Evolutionary conservation across 192 early-diverging fungal genomes (phyloP), one percentile per base, ranked within the genome.

Genomic region (Coemansia reversa): DNA sequence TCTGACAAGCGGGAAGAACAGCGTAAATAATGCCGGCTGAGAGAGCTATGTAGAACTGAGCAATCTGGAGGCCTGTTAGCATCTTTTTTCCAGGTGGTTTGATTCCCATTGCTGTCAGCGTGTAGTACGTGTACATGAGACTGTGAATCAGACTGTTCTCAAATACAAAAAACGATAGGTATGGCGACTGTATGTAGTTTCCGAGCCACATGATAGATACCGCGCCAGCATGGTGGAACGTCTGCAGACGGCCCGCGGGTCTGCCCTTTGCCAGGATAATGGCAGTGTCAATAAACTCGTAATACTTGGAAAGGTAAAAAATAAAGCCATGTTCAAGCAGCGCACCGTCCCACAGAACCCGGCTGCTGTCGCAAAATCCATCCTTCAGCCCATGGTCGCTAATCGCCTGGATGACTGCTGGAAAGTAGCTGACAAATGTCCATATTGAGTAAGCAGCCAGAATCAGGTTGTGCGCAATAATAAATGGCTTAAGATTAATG

Each of bases 261-360:
- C 78, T 71, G 50, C 91, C 91, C 78, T 94, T 93, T 49, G 88
- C 49, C 32, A 94, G 81, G 51, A 94, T 90, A 69, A 94, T 93
- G 47, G 86, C 84, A 27, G 93, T 94, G 71, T 94, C 93, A 55
- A 94, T 76, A 58, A 94, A 84, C 79, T 94, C 93, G 76, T 93
- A 94, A 75, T 87, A 91, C 77, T 92, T 92, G 62, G 89, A 91
- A 33, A 94, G 87, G 76, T 94, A 94, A 77, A 94, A 94, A 59
- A 92, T 67, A 45, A 89, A 93, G 16, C 89, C 88, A 81, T 89
- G 92, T 76, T 88, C 88, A 32, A 84, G 86, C 42, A 93, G 85
- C 55, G 81, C 77, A 57, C 77, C 70, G 53, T 85, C 83, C 87
- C 91, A 91, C 48, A 93, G 79, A 30, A 70, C 79, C 49, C 72